phyloP scores from a whole-genome alignment of 2,329 filamentous ascomycete species.

The Paraphoma sp. region DNA sequence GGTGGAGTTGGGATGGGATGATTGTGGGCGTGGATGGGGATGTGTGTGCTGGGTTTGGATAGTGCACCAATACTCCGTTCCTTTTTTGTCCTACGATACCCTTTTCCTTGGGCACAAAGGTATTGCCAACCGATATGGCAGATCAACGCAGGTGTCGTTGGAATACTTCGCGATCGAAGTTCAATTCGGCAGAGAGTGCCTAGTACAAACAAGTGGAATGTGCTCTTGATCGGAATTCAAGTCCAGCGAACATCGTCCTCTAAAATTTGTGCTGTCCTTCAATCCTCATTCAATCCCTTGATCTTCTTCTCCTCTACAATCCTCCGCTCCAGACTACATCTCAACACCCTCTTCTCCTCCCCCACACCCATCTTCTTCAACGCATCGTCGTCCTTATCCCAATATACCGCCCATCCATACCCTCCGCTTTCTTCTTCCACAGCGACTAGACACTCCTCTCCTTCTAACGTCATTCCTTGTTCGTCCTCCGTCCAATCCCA shows the following conservation, averaged over 20 bases:
- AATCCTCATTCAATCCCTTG: conserved; percentile 23
- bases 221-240: too few relatives aligned
- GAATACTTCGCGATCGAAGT: too few relatives aligned
- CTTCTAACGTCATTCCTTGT: conserved; percentile 59
- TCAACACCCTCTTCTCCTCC: conserved; percentile 50
- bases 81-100: too few relatives aligned
- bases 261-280: background rate
- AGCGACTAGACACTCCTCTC: conserved; percentile 63
- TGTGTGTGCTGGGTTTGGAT: too few relatives aligned
- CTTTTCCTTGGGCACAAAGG: too few relatives aligned
- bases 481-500: conserved; percentile 80
- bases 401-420: conserved; percentile 62
- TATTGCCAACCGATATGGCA: too few relatives aligned
- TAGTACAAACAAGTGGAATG: too few relatives aligned
- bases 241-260: background rate
- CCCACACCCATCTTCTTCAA: conserved; percentile 47
- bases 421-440: conserved; percentile 59
- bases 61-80: too few relatives aligned
- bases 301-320: conserved; percentile 31
- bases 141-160: too few relatives aligned
- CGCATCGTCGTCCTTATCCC: conserved; percentile 56
- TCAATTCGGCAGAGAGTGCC: too few relatives aligned
- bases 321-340: conserved; percentile 54
- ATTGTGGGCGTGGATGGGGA: too few relatives aligned
- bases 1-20: too few relatives aligned